Evolutionary conservation across 1,284 basidiomycete genomes (phyloP).

Genomic region (Puccinia sorghi): DNA sequence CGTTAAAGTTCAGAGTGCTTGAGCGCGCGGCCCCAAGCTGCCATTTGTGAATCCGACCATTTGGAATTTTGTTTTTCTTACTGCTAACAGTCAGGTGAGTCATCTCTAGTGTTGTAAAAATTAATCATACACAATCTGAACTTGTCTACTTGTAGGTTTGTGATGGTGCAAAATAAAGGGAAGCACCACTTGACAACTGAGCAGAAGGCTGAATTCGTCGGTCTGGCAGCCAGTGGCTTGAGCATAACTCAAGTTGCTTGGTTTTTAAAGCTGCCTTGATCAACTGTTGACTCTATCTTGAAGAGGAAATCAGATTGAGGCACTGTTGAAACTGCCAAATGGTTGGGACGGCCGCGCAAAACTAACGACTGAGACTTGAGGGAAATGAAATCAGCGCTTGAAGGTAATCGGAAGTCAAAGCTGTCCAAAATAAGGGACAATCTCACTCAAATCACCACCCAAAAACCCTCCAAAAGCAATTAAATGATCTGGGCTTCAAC

Average conservation of each 20-base stretch:
- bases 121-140: no score
- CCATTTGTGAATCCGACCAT: no score
- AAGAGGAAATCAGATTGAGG: not conserved
- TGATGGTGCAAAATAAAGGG: no score
- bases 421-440: not conserved
- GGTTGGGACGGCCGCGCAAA: not conserved
- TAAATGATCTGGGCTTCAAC: not conserved
- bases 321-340: not conserved
- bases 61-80: no score
- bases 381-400: not conserved
- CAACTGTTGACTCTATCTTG: not conserved
- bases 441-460: no score
- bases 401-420: not conserved
- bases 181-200: no score
- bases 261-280: no score
- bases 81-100: no score
- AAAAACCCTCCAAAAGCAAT: not conserved
- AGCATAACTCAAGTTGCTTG: not conserved
- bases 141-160: no score
- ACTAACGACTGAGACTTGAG: not conserved
- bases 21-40: no score
- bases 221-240: not conserved
- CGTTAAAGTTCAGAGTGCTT: no score
- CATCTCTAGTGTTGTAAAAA: no score
- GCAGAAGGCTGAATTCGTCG: not conserved